Percentiles rank a stretch among this genome's conserved stretches.
Conservation (phyloP, 139 green algal species). For the Medakamo hakoo region DNA sequence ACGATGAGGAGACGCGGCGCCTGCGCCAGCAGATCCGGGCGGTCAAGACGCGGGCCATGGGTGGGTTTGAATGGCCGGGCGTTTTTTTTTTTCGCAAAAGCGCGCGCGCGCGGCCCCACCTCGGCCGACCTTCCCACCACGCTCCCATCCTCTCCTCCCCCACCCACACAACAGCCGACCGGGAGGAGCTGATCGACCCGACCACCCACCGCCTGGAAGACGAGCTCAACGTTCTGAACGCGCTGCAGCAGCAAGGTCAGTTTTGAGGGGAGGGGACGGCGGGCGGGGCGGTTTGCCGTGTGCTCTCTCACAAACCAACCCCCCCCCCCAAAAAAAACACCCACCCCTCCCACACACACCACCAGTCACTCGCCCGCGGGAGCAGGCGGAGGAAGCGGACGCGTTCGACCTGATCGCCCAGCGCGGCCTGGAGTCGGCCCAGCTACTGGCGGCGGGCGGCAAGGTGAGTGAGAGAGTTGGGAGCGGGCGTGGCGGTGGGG, state of each 20-base stretch:
- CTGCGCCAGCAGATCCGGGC: no score
- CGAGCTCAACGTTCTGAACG: neutral
- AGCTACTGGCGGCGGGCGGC: slow-evolving; percentile 7
- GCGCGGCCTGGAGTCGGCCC: slow-evolving; percentile 10
- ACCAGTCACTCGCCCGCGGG: slow-evolving; percentile 21
- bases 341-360: neutral
- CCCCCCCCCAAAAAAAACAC: neutral
- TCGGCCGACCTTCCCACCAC: no score
- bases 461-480: neutral
- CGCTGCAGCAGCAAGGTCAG: slow-evolving; percentile 1
- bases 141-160: no score
- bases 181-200: slow-evolving; percentile 5
- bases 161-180: neutral
- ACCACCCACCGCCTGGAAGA: neutral
- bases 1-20: no score
- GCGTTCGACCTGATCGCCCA: slow-evolving; percentile 23
- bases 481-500: neutral
- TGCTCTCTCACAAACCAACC: no score
- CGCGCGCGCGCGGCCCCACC: no score
- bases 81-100: no score
- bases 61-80: no score
- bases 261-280: no score
- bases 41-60: no score
- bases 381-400: slow-evolving; percentile 28
- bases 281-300: no score